Conservation (phyloP, 192 early-diverging fungal genomes). For the Linnemannia schmuckeri region DNA sequence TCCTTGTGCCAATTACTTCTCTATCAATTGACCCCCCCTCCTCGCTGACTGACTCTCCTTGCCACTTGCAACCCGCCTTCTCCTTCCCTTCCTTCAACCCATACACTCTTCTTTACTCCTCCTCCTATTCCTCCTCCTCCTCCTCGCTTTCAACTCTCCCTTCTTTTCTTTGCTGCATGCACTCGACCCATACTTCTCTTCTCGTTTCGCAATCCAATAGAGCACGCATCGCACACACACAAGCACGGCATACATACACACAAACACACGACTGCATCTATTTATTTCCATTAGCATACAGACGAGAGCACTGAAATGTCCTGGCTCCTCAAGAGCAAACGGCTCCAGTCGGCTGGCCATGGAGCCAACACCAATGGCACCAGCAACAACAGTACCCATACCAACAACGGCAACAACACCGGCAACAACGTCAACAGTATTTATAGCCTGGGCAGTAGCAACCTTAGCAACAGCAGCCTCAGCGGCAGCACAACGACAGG, state of each 20-base stretch:
- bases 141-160: background rate
- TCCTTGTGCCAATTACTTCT: background rate
- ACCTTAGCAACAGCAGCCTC: constrained; percentile 35
- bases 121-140: background rate
- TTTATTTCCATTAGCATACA: constrained; percentile 1
- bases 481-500: constrained; percentile 5
- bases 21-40: constrained; percentile 1
- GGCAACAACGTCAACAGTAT: constrained; percentile 34
- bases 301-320: constrained; percentile 33
- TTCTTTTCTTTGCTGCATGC: constrained; percentile 1
- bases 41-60: background rate
- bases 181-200: background rate
- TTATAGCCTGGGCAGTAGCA: constrained; percentile 55
- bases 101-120: background rate
- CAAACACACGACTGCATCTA: constrained; percentile 9
- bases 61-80: background rate
- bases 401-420: constrained; percentile 19
- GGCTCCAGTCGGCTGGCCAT: constrained; percentile 49
- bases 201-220: constrained; percentile 4
- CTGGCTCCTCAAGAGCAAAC: constrained; percentile 59
- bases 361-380: constrained; percentile 29
- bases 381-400: constrained; percentile 21
- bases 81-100: background rate
- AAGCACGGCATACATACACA: background rate
- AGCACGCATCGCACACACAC: background rate